These are phyloP conservation scores for Chimonanthus salicifolius DNA, from an alignment of 164 flowering plant species.

Conservation along the genomic window DNA sequence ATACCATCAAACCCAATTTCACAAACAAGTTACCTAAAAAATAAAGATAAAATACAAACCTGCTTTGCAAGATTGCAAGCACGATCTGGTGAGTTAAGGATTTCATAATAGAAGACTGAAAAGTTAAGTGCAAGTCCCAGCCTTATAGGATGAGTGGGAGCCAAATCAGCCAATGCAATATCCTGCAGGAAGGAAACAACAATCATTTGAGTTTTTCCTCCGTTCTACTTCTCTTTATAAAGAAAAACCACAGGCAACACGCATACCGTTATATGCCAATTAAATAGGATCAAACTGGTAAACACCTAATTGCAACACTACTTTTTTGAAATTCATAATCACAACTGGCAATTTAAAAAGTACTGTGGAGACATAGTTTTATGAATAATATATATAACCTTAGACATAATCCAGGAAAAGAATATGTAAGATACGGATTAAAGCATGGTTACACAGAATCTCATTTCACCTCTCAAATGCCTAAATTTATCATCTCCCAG, in stretches of 20 bases:
- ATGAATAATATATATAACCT: neutral
- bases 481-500: no score
- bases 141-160: conserved; percentile 18
- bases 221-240: no score
- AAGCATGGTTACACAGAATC: no score
- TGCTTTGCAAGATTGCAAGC: conserved; percentile 17
- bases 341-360: neutral
- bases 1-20: neutral
- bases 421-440: neutral
- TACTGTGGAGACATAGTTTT: neutral
- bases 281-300: no score
- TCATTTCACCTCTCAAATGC: no score
- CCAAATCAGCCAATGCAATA: conserved; percentile 14
- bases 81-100: conserved; percentile 17
- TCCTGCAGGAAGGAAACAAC: neutral
- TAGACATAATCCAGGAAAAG: neutral
- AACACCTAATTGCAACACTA: neutral
- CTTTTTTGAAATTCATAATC: neutral
- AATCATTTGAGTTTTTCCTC: no score
- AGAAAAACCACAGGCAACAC: no score
- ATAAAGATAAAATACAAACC: conserved; percentile 5
- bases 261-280: no score
- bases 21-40: neutral
- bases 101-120: conserved; percentile 16
- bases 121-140: conserved; percentile 19